Conservation (phyloP, 1,284 basidiomycete species). For the Trametes polyzona region DNA sequence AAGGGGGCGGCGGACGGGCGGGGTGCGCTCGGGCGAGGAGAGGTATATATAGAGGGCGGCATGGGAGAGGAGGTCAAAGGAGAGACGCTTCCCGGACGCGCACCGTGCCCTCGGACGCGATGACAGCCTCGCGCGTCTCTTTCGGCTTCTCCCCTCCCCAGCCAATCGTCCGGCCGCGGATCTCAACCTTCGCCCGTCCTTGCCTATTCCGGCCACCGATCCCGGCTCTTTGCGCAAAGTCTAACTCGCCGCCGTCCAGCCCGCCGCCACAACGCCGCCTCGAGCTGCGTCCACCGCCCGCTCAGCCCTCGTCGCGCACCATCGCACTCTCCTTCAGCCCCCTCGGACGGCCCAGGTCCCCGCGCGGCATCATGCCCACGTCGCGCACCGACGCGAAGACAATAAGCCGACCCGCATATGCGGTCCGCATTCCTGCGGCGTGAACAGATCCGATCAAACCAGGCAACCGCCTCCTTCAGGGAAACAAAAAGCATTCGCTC, state of each 20-base stretch:
- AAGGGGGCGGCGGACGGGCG: slow-evolving; percentile 12
- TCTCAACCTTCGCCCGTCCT: slow-evolving; percentile 6
- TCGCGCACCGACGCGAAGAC: slow-evolving; percentile 7
- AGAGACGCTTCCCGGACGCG: slow-evolving; percentile 12
- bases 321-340: neutral
- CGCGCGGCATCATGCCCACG: neutral
- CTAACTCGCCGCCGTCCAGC: slow-evolving; percentile 7
- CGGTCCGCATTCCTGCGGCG: slow-evolving; percentile 19
- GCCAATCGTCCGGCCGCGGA: slow-evolving; percentile 24
- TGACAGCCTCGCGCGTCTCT: slow-evolving; percentile 4
- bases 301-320: neutral
- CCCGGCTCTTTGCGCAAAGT: slow-evolving; percentile 20
- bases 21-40: neutral
- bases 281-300: neutral
- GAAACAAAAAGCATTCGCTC: slow-evolving; percentile 11
- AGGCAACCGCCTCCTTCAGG: slow-evolving; percentile 1
- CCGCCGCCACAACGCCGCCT: neutral
- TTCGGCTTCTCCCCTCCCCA: slow-evolving; percentile 4
- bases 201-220: slow-evolving; percentile 16
- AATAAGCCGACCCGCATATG: slow-evolving; percentile 18
- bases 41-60: slow-evolving; percentile 19
- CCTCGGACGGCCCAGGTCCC: neutral
- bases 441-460: slow-evolving; percentile 23
- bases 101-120: slow-evolving; percentile 3
- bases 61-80: slow-evolving; percentile 17